Base-by-base conservation (phyloP, 306 rosid species). In the Sphenostylis stenocarpa region DNA sequence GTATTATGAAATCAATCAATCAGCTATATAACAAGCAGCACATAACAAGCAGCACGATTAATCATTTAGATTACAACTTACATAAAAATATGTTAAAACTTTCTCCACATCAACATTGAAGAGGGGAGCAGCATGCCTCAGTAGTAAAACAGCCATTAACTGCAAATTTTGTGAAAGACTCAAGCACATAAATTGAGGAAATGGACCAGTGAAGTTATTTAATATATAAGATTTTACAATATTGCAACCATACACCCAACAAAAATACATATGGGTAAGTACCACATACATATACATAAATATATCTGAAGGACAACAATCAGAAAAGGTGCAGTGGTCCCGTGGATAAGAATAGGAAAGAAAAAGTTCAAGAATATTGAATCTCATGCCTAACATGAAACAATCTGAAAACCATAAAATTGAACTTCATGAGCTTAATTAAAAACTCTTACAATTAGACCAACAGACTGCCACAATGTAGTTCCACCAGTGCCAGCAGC, bases 121-220 rank as follows among this genome's bases (percentile, higher is more conserved):
- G 34, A 88, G 78, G 69, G 86, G 63, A 76, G 80, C 75, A 16
- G 86, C 86, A 85, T 88, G 90, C 73, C 86, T 83, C 77, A 82
- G 74, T 69, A 90, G 84, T 60, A 88, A 83, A 80, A 90, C 87
- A 47, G 88, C 88, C 85, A 88, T 80, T 55, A 86, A 80, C 93
- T 90, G 88, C 80, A 64, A 47, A 57, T 39, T 73, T 58, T 69
- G 36, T 5, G 29, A 7, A n/a, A 16, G 65, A 64, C 6, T 21
- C 47, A 78, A 20, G 61, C 63, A 70, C 15, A 17, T 29, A 55
- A 26, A 72, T 13, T 7, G 13, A 36, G 66, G 51, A 72, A 47
- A 28, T 9, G 4, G 17, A 28, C 26, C 26, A 62, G 14, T 23
- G 29, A 33, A 62, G 16, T 4, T 24, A 61, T 62, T 62, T 57